These are phyloP conservation scores for Balakata baccata DNA, from an alignment of 345 rosid species.

Conservation along the genomic window DNA sequence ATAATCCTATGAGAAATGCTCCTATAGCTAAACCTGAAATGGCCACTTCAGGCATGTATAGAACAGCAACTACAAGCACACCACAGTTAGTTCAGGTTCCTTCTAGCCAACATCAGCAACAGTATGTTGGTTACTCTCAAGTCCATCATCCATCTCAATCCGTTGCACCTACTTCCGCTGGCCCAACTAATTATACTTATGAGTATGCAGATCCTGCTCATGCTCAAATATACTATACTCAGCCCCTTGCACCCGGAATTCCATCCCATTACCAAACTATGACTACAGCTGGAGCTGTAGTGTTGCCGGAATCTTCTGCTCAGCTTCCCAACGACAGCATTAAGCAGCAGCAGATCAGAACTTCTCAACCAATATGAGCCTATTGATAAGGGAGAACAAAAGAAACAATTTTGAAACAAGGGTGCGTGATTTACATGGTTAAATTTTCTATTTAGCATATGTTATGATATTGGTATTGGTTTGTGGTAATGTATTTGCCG, in stretches of 20 bases:
- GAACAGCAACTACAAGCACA: conserved; percentile 47
- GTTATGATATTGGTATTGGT: conserved; percentile 49
- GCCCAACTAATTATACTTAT: conserved; percentile 52
- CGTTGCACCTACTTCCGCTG: conserved; percentile 47
- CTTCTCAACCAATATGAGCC: conserved; percentile 45
- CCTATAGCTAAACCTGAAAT: conserved; percentile 62
- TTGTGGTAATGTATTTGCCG: conserved; percentile 60
- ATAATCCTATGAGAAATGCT: conserved; percentile 56
- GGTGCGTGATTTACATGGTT: conserved; percentile 43
- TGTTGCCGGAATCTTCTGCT: conserved; percentile 50
- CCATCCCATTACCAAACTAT: conserved; percentile 89
- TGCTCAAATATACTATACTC: conserved; percentile 77
- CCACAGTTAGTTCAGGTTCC: conserved; percentile 71
- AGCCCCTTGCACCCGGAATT: conserved; percentile 55
- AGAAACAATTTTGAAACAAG: conserved; percentile 72
- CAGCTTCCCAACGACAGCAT: conserved; percentile 50
- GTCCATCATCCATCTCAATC: conserved; percentile 85
- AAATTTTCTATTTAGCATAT: conserved; percentile 28
- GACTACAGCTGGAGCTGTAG: conserved; percentile 43
- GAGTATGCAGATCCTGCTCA: conserved; percentile 63
- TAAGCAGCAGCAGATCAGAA: conserved; percentile 56
- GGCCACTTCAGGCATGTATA: conserved; percentile 55
- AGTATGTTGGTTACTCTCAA: conserved; percentile 69
- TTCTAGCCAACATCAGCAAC: conserved; percentile 68
- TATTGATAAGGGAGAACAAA: conserved; percentile 6